These are phyloP conservation scores for Thielaviopsis populi DNA, from an alignment of 2,329 filamentous ascomycete genomes.

Conservation along the genomic window DNA sequence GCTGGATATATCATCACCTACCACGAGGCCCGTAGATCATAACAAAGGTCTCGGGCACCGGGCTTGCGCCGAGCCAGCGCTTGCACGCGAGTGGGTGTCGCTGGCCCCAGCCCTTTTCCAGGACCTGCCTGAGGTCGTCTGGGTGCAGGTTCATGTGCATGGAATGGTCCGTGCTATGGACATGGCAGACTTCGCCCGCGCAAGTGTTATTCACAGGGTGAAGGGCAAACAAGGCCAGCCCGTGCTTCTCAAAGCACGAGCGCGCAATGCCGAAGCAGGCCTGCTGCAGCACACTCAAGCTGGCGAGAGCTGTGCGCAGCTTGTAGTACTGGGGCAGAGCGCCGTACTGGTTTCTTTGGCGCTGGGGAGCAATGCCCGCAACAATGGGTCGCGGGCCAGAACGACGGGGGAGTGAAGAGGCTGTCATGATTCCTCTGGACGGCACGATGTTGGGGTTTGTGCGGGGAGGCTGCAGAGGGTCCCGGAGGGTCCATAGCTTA, in stretches of 20 bases:
- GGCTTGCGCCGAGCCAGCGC: constrained; percentile 44
- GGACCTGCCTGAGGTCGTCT: constrained; percentile 54
- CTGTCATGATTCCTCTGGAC: constrained; percentile 27
- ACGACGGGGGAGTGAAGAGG: constrained; percentile 45
- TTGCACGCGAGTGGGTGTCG: constrained; percentile 51
- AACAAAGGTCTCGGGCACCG: constrained; percentile 59
- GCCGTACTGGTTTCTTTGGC: constrained; percentile 57
- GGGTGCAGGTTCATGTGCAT: constrained; percentile 72
- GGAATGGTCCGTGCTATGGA: constrained; percentile 60
- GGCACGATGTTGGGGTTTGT: constrained; percentile 24
- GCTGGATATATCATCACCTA: constrained; percentile 19
- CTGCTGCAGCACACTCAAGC: constrained; percentile 33
- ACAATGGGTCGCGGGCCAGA: constrained; percentile 49
- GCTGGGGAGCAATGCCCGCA: constrained; percentile 65
- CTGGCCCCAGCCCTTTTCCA: constrained; percentile 69
- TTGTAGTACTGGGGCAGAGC: constrained; percentile 37
- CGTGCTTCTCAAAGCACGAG: constrained; percentile 72
- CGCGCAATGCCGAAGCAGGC: constrained; percentile 43
- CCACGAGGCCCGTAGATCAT: constrained; percentile 68
- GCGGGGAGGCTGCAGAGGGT: constrained; percentile 50
- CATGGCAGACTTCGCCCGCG: constrained; percentile 68
- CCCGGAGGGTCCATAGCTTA: constrained; percentile 52
- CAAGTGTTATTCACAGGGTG: constrained; percentile 54
- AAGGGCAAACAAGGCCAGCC: constrained; percentile 56
- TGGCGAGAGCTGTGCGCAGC: constrained; percentile 38